Evolutionary conservation across 768 basidiomycete genomes (phyloP), one percentile per base, ranked within the genome.

Genomic region (Rossbeevera mucosa): DNA sequence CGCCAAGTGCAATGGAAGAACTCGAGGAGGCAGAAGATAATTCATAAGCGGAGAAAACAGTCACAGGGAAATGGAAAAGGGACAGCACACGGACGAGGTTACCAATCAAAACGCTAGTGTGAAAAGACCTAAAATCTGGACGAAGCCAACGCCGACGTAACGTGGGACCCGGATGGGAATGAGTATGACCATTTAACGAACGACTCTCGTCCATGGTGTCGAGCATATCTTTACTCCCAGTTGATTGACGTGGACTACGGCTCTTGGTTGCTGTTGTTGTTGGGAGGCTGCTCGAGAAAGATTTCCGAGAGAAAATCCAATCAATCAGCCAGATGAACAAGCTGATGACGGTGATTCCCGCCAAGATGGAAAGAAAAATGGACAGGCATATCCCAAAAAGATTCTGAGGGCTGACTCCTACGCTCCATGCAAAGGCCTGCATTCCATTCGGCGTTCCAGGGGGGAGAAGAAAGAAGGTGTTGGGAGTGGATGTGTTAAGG

Each of bases 31-130:
- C 65, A 7, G 72, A 74, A 16, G 80, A 76, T 46, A 71, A 65
- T 51, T 71, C 65, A 68, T 92, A 97, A 55, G 81, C 84, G 3
- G 93, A 90, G 70, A 95, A 95, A 47, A 92, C 81, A 30, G 93
- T 95, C 53, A 98, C 80, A 7, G 95, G 95, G 18, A 97, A 81
- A 70, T 99, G 95, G 73, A 99, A 98, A 29, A 94, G 74, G 33
- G 96, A 77, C 40, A 98, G 80, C 51, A 97, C 75, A 54, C 95
- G 88, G 53, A 94, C 85, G 53, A 97, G 82, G 69, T 96, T 97
- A 42, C 95, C 95, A 58, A 89, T 85, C 48, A 92, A 73, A 47
- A 91, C 81, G 58, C 80, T 87, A 16, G 83, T 79, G 65, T 93
- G 91, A 71, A 93, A 89, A 16, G 88, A 86, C 46, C 82, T 83